Evolutionary conservation across 2,329 filamentous ascomycete species (phyloP), one percentile per base, ranked within the genome.

Genomic region (Didymella glomerata): DNA sequence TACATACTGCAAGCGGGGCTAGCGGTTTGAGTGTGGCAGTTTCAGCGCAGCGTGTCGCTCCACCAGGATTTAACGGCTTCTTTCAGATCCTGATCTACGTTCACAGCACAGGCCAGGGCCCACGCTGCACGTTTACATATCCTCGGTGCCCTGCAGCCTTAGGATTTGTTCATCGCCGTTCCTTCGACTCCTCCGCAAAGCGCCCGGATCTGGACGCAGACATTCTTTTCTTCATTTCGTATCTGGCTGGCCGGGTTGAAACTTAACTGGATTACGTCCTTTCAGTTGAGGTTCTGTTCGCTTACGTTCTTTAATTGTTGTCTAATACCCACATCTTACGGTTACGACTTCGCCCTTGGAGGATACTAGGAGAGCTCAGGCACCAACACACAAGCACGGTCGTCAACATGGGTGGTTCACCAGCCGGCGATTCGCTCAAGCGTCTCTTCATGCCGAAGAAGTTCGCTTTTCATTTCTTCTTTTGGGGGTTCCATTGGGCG

Each of bases 401-500:
- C 25, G 16, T 48, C 57, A 64, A 38, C n/a, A 70, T 70, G 68
- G 64, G 50, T 34, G 60, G 57, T 44, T 50, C 52, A 48, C 45
- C 48, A 20, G 54, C 22, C 36, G 48, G 45, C 47, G 54, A 34
- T 61, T 60, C 52, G 54, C 30, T 68, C 20, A 42, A 58, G 36
- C 65, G 69, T 44, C 70, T 69, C 79, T 85, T 93, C 61, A 87
- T 86, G 53, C 78, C 84, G 16, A 82, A 84, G 52, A 96, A 96
- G 77, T 75, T 96, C 56, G 60, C 90, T 47, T 97, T 96, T 78
- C 90, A 96, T 76, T 69, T 91, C 65, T 76, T 95, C 49, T 97
- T 96, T 76, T 94, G 92, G 88, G 84, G 83, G 3, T 80, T 91
- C 41, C 93, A 97, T 73, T 87, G 87, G 77, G 88, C 83, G 24